Conservation (phyloP, 1,139 yeast genomes). For the Yamadazyma mexicana region DNA sequence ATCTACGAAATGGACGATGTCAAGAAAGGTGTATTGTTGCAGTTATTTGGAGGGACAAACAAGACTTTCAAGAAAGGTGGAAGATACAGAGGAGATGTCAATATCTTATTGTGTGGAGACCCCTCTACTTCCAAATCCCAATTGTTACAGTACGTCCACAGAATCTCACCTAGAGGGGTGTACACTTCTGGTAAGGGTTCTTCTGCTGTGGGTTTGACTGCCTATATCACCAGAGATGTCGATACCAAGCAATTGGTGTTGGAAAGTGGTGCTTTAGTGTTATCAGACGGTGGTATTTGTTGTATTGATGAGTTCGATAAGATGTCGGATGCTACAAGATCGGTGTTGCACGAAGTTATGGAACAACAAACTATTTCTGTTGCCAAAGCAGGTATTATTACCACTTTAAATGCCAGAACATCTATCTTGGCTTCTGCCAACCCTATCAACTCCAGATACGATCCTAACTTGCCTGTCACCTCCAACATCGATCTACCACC, state of each 20-base stretch:
- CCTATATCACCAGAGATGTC: conserved; percentile 90
- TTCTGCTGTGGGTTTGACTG: conserved; percentile 98
- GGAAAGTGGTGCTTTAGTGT: conserved; percentile 94
- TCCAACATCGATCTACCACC: conserved; percentile 96
- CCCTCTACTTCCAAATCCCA: conserved; percentile 98
- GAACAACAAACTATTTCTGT: conserved; percentile 98
- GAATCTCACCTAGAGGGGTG: conserved; percentile 96
- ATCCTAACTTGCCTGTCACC: conserved; percentile 90
- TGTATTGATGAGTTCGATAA: conserved; percentile 99
- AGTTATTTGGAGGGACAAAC: conserved; percentile 93
- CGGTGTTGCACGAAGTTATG: conserved; percentile 97
- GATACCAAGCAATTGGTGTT: conserved; percentile 91
- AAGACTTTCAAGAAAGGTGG: conserved; percentile 90
- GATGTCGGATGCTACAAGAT: conserved; percentile 92
- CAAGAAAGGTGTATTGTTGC: conserved; percentile 89
- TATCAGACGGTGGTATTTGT: conserved; percentile 98
- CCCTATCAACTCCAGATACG: conserved; percentile 95
- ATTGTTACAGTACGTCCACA: conserved; percentile 88
- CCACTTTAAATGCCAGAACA: conserved; percentile 94
- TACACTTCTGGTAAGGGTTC: conserved; percentile 99
- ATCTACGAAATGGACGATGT: conserved; percentile 96
- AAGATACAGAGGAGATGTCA: conserved; percentile 92
- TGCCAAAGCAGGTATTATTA: conserved; percentile 97
- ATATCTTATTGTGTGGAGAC: conserved; percentile 90
- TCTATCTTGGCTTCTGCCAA: conserved; percentile 95